Percentiles rank a stretch among this genome's conserved stretches.
Evolutionary conservation across 2,329 filamentous ascomycete species (phyloP).

Genomic region (Massarina eburnea): DNA sequence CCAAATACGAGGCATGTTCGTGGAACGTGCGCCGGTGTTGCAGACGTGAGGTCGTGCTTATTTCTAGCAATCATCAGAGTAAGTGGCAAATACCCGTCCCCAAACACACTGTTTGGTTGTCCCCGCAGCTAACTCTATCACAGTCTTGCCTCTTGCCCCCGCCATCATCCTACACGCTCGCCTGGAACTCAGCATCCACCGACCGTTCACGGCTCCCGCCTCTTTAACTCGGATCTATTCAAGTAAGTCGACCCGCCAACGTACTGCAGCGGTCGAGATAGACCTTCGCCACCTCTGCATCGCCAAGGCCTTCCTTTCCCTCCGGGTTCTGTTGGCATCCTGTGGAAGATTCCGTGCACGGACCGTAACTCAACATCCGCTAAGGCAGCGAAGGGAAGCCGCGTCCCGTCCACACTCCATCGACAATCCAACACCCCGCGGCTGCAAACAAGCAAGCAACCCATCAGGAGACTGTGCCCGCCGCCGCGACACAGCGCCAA

Average conservation of each 20-base stretch:
- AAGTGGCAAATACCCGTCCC: too few relatives aligned
- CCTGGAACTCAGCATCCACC: neutral
- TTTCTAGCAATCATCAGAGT: too few relatives aligned
- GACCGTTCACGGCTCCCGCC: neutral
- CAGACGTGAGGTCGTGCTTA: too few relatives aligned
- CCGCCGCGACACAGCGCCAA: constrained; percentile 21
- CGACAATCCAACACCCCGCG: constrained; percentile 17
- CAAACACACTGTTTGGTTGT: too few relatives aligned
- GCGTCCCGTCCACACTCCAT: constrained; percentile 21
- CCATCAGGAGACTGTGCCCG: constrained; percentile 10
- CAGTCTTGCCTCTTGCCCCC: too few relatives aligned
- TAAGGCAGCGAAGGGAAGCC: constrained; percentile 25
- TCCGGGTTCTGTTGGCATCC: too few relatives aligned
- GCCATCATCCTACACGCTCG: neutral
- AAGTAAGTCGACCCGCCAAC: neutral
- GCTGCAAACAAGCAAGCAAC: constrained; percentile 24
- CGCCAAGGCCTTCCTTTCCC: neutral
- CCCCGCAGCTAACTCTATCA: too few relatives aligned
- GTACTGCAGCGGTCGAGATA: too few relatives aligned
- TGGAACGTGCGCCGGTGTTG: too few relatives aligned
- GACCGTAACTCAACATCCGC: constrained; percentile 23
- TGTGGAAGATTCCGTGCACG: too few relatives aligned
- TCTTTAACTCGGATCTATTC: too few relatives aligned
- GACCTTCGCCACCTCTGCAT: neutral
- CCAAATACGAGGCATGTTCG: too few relatives aligned